Conservation (phyloP, 2,329 filamentous ascomycete species). For the Fusarium floridanum region DNA sequence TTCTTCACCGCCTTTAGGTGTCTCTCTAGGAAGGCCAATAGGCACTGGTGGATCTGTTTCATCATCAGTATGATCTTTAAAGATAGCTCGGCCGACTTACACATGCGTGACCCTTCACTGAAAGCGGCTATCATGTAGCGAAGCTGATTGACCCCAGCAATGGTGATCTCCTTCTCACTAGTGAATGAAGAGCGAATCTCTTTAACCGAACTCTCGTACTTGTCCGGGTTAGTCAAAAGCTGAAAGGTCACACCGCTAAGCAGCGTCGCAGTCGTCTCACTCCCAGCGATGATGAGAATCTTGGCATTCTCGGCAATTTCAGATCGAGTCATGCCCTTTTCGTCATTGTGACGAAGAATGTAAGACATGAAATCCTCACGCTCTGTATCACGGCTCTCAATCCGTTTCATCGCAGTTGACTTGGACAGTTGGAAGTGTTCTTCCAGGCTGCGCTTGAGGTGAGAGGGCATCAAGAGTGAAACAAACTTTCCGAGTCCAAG, state of each 20-base stretch:
- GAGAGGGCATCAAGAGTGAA: background rate
- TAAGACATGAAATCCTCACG: constrained; percentile 3
- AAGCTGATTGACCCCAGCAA: background rate
- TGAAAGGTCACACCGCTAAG: constrained; percentile 8
- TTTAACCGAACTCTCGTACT: background rate
- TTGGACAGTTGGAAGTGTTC: background rate
- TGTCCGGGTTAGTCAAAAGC: background rate
- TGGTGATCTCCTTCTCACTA: background rate
- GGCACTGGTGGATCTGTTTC: constrained; percentile 7
- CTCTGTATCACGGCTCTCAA: background rate
- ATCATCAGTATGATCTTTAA: background rate
- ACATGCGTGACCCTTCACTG: constrained; percentile 12
- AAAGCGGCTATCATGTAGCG: constrained; percentile 8
- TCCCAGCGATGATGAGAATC: constrained; percentile 8
- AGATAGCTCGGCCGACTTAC: background rate
- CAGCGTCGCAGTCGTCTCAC: constrained; percentile 15
- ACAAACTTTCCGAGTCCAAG: background rate
- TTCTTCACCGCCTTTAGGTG: background rate
- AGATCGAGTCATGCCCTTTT: background rate
- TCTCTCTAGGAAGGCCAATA: background rate
- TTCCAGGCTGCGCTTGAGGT: background rate
- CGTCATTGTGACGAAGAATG: background rate
- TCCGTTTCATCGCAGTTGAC: background rate
- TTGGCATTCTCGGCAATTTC: constrained; percentile 4
- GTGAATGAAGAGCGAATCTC: constrained; percentile 10